phyloP scores from a whole-genome alignment of 1,284 basidiomycete species.

The Cystobasidium sp. region DNA sequence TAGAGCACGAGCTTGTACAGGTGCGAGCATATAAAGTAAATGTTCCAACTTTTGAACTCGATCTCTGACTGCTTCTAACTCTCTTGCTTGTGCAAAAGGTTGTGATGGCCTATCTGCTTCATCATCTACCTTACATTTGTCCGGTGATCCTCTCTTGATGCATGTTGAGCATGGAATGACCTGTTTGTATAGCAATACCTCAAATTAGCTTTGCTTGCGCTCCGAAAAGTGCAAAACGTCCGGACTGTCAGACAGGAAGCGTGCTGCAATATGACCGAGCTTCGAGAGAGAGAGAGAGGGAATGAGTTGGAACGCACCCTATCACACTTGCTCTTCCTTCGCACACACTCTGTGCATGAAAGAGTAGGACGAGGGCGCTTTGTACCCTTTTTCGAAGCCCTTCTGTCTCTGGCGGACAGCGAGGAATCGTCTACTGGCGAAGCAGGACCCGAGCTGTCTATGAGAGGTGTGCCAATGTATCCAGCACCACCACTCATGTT shows the following conservation, averaged over 20 bases:
- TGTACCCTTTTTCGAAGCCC: conserved; percentile 32
- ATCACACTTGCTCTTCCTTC: conserved; percentile 44
- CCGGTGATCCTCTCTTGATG: conserved; percentile 41
- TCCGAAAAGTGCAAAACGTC: not conserved
- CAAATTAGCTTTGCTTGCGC: not conserved
- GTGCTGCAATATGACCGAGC: not conserved
- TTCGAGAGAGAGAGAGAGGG: not conserved
- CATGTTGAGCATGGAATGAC: conserved; percentile 42
- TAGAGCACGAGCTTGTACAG: conserved; percentile 29
- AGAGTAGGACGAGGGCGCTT: conserved; percentile 38
- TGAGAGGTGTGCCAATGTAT: not conserved
- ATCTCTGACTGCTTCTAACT: conserved; percentile 32
- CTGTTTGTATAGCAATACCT: not conserved
- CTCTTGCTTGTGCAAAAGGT: conserved; percentile 42
- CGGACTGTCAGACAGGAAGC: not conserved
- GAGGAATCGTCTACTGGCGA: conserved; percentile 5
- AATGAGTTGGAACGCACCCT: conserved; percentile 11
- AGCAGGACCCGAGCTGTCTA: conserved; percentile 7
- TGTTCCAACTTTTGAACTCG: conserved; percentile 37
- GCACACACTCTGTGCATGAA: conserved; percentile 37
- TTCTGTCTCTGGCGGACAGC: conserved; percentile 9
- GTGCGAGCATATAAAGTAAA: conserved; percentile 32
- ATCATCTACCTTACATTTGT: conserved; percentile 41
- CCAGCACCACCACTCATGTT: conserved; percentile 1
- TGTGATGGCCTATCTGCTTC: conserved; percentile 40